A percentile compares a stretch with the other conserved stretches of the same genome.
These are phyloP conservation scores for Ustilaginoidea virens DNA, from an alignment of 2,329 filamentous ascomycete genomes.

Conservation along the genomic window DNA sequence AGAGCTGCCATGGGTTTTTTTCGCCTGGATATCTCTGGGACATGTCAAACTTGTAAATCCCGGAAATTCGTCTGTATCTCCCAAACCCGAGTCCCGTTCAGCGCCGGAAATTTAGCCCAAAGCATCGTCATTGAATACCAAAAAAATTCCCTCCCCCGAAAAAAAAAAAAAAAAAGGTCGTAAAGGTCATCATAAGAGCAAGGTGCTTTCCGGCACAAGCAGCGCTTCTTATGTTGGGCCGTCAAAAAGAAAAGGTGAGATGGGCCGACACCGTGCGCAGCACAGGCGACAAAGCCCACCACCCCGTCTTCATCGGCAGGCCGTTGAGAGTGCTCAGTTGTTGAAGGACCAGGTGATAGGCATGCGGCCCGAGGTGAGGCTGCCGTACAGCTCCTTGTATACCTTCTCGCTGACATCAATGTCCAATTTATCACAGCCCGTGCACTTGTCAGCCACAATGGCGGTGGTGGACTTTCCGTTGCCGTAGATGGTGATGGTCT, in stretches of 20 bases:
- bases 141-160: neutral
- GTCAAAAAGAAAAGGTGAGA: too few species aligned
- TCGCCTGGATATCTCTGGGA: too few species aligned
- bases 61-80: neutral
- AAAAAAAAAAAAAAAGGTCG: conserved; percentile 1
- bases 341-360: conserved; percentile 31
- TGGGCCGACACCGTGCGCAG: conserved; percentile 5
- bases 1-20: too few species aligned
- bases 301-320: neutral
- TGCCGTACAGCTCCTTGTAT: conserved; percentile 36
- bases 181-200: conserved; percentile 4
- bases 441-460: conserved; percentile 60
- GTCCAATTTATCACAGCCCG: conserved; percentile 39
- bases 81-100: neutral
- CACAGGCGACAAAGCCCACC: conserved; percentile 3
- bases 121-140: conserved; percentile 1
- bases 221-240: too few species aligned
- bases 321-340: conserved; percentile 12
- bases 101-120: conserved; percentile 2
- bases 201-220: too few species aligned
- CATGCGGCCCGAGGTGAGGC: conserved; percentile 26
- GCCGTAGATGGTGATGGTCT: conserved; percentile 46
- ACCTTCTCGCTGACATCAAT: conserved; percentile 47
- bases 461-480: conserved; percentile 43
- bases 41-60: neutral